Percentiles rank a stretch among this genome's conserved stretches.
Evolutionary conservation across 1,139 yeast species (phyloP).

Genomic region (Saccharomyces hybrid): DNA sequence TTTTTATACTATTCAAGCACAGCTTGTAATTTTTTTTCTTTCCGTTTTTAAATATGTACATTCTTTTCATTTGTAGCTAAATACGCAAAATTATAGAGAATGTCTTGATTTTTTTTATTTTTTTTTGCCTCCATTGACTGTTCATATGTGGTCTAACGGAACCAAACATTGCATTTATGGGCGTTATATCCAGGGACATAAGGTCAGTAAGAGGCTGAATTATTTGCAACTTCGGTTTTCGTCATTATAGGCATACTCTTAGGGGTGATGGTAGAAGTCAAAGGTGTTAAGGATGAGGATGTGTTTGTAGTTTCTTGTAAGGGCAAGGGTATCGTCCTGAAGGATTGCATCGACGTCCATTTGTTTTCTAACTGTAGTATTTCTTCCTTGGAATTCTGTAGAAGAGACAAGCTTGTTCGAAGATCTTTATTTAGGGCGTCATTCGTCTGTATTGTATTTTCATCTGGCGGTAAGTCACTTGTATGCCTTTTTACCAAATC

Average conservation of each 20-base stretch:
- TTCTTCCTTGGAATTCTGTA: neutral
- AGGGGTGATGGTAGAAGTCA: neutral
- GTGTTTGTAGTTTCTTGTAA: neutral
- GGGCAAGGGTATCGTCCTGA: neutral
- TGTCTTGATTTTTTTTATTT: neutral
- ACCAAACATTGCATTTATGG: neutral
- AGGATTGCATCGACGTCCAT: neutral
- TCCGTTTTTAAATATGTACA: neutral
- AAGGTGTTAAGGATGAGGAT: neutral
- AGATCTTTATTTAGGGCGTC: neutral
- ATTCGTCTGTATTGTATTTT: neutral
- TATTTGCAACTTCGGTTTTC: neutral
- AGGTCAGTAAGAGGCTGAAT: neutral
- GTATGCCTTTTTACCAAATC: neutral
- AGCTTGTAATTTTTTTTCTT: neutral
- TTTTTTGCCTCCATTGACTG: neutral
- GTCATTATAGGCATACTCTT: neutral
- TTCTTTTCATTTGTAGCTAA: neutral
- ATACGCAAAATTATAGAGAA: neutral
- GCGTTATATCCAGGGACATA: neutral
- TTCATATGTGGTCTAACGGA: neutral
- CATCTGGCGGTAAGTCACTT: neutral
- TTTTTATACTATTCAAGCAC: neutral
- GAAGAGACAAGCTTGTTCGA: neutral
- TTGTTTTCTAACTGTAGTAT: neutral